Percentiles rank a stretch among this genome's conserved stretches.
phyloP scores from a whole-genome alignment of 345 rosid genomes.

The Salix exigua region DNA sequence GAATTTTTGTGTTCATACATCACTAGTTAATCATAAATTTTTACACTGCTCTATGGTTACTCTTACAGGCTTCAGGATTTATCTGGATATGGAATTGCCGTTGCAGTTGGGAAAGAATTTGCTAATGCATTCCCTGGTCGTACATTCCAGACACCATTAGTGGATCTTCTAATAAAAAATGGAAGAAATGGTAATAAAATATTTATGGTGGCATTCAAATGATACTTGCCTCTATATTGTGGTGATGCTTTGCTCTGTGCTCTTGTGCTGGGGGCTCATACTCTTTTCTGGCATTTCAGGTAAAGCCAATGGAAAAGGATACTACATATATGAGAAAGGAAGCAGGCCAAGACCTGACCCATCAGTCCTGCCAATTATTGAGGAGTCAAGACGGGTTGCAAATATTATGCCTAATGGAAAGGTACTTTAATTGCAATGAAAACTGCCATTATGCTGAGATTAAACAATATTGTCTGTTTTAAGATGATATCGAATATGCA shows the following conservation, averaged over 20 bases:
- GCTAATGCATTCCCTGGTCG: conserved; percentile 59
- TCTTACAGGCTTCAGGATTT: conserved; percentile 78
- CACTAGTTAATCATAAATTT: too few relatives aligned
- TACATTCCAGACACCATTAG: conserved; percentile 55
- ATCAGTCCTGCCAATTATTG: conserved; percentile 61
- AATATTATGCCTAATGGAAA: conserved; percentile 89
- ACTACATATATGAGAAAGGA: conserved; percentile 76
- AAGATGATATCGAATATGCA: neutral
- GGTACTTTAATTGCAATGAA: conserved; percentile 40
- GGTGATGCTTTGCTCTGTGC: neutral
- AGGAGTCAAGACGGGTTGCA: conserved; percentile 61
- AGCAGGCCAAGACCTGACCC: conserved; percentile 81
- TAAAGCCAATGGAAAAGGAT: conserved; percentile 84
- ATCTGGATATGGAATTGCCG: conserved; percentile 80
- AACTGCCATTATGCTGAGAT: conserved; percentile 7
- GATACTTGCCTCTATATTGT: neutral
- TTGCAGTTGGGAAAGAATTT: conserved; percentile 60
- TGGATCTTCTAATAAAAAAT: conserved; percentile 60
- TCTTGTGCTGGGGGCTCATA: neutral
- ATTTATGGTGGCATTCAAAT: conserved; percentile 3
- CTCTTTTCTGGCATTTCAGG: conserved; percentile 41
- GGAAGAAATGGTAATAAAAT: conserved; percentile 72
- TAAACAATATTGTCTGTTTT: neutral
- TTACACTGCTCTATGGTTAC: conserved; percentile 4
- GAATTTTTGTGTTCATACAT: too few relatives aligned